phyloP scores from a whole-genome alignment of 2,329 filamentous ascomycete species.

The Tolypocladium paradoxum region DNA sequence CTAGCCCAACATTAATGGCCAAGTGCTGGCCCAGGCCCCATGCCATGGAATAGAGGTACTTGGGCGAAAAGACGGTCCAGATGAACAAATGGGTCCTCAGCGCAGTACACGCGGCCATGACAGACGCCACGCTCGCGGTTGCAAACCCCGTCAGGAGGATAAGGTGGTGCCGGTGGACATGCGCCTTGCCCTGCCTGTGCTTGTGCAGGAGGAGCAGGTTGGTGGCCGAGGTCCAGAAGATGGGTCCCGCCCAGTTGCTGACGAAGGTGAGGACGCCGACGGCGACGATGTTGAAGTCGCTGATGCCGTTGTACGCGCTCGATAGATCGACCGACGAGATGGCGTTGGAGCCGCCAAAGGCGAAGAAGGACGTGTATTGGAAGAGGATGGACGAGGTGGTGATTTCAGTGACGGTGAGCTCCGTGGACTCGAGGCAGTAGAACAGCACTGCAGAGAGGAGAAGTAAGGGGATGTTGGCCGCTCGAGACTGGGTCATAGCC shows the following conservation, averaged over 20 bases:
- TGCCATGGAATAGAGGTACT: conserved; percentile 84
- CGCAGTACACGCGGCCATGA: conserved; percentile 82
- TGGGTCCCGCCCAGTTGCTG: conserved; percentile 81
- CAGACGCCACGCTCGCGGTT: conserved; percentile 51
- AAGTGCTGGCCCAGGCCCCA: conserved; percentile 82
- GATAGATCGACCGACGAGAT: conserved; percentile 94
- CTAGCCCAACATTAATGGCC: conserved; percentile 54
- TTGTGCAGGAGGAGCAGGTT: conserved; percentile 44
- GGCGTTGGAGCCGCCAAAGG: conserved; percentile 81
- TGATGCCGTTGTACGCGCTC: conserved; percentile 88
- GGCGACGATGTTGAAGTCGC: conserved; percentile 64
- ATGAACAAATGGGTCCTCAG: conserved; percentile 88
- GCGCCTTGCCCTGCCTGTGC: conserved; percentile 11
- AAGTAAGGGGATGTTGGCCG: conserved; percentile 77
- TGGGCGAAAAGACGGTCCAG: conserved; percentile 97
- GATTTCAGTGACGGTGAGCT: conserved; percentile 45
- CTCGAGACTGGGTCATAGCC: conserved; percentile 75
- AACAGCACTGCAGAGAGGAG: conserved; percentile 58
- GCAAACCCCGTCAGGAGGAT: conserved; percentile 60
- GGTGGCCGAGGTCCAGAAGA: conserved; percentile 72
- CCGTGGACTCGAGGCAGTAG: conserved; percentile 33
- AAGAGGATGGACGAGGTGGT: conserved; percentile 64
- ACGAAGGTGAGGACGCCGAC: conserved; percentile 79
- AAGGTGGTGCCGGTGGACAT: conserved; percentile 41
- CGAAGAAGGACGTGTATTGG: conserved; percentile 78